Evolutionary conservation across 192 early-diverging fungal species (phyloP), one percentile per base, ranked within the genome.

Genomic region (Fimicolochytrium jonesii): DNA sequence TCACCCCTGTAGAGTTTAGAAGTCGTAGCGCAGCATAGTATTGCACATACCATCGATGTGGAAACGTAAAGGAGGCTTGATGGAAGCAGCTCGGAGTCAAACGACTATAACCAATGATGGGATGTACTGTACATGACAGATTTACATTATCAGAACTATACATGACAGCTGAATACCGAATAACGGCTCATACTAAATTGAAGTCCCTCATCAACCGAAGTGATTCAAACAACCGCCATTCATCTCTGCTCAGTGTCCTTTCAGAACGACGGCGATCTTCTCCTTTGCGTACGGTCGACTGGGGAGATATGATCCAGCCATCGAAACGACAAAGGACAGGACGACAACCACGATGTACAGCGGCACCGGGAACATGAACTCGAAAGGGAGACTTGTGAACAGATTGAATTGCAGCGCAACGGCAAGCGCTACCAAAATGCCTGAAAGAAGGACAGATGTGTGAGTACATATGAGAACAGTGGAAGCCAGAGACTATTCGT

Each of bases 401-500:
- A 71, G 54, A 42, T 66, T 67, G 37, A 61, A 67, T 37, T 71
- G 70, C 56, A 71, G 37, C 15, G 70, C 52, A 22, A 71, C 43
- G 11, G 66, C 64, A 15, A 61, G 18, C 9, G 70, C 64, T 11
- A 59, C 48, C 5, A 66, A 32, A 33, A 56, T 42, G 1, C 64
- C 64, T 56, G 33, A 13, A 37, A 34, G n/a, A 55, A 55, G 30
- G 10, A 17, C 4, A n/a, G 2, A 26, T 36, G 18, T n/a, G 34
- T 33, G 53, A 35, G 13, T 17, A 25, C 5, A 5, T 50, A 3
- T 39, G 37, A 11, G 37, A 47, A 47, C 9, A 47, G 6, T n/a
- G 20, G 25, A 34, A 53, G 35, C 18, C 10, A 41, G n/a, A n/a
- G n/a, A n/a, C 6, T 13, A 56, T n/a, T 18, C n/a, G 53, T 25